Evolutionary conservation across 1,284 basidiomycete genomes (phyloP).

Genomic region (Ceratobasidium sp.): DNA sequence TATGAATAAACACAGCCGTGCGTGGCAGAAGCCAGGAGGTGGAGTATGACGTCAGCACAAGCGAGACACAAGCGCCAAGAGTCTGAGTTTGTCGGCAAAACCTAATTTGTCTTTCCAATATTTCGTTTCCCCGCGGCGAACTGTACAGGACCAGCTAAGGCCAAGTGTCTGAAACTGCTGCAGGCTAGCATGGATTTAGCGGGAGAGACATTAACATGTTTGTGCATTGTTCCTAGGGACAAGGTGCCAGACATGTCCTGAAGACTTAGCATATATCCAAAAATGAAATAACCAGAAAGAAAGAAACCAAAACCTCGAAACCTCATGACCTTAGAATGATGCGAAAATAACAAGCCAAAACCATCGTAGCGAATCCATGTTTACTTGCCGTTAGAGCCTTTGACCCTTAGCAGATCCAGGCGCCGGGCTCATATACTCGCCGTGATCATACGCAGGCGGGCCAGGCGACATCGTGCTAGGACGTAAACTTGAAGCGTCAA

Average conservation of each 20-base stretch:
- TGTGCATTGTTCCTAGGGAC: not conserved
- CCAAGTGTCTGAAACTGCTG: not conserved
- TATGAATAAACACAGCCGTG: not conserved
- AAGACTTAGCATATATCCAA: conserved; percentile 15
- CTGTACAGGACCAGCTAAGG: not conserved
- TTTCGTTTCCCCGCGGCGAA: conserved; percentile 1
- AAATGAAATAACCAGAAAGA: not conserved
- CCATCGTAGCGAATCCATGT: not conserved
- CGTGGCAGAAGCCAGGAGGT: conserved; percentile 9
- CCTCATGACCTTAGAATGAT: not conserved
- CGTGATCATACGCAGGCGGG: conserved; percentile 38
- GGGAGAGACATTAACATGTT: not conserved
- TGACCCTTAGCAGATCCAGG: not conserved
- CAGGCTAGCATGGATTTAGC: too few relatives aligned
- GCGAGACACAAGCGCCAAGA: conserved; percentile 36
- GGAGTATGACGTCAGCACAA: conserved; percentile 38
- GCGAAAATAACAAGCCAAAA: not conserved
- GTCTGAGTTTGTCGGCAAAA: not conserved
- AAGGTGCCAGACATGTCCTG: not conserved
- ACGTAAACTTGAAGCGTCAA: conserved; percentile 4
- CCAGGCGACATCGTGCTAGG: conserved; percentile 9
- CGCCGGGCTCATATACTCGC: not conserved
- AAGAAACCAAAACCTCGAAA: not conserved
- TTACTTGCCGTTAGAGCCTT: not conserved
- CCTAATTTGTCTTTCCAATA: conserved; percentile 1